Evolutionary conservation across 164 flowering plant species (phyloP).

Genomic region (Macadamia integrifolia): DNA sequence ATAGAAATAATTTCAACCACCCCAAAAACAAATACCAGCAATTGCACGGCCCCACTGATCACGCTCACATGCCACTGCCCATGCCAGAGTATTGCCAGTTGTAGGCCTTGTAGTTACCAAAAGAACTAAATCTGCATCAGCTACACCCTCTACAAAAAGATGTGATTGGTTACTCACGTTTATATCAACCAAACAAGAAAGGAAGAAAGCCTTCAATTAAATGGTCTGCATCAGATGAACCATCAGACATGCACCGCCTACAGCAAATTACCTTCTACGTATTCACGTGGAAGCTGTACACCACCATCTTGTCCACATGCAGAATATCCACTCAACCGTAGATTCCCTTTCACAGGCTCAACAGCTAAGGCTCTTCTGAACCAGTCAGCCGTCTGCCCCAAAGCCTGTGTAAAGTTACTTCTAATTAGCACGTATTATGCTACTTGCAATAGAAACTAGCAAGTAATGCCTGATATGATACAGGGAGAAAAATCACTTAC

Average conservation of each 20-base stretch:
- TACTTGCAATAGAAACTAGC: no score
- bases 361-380: constrained; percentile 89
- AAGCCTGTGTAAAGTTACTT: constrained; percentile 50
- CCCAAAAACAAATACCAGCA: constrained; percentile 54
- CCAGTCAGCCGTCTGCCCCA: constrained; percentile 95
- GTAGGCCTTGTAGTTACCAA: constrained; percentile 98
- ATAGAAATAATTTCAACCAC: neutral
- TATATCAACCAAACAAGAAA: neutral
- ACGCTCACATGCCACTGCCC: constrained; percentile 99
- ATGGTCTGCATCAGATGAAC: neutral
- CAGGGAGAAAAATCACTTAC: no score
- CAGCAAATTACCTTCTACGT: constrained; percentile 76
- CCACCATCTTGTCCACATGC: constrained; percentile 99
- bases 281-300: constrained; percentile 93
- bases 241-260: neutral
- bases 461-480: no score
- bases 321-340: constrained; percentile 96
- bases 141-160: constrained; percentile 73
- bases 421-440: constrained; percentile 3
- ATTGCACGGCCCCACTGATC: constrained; percentile 99
- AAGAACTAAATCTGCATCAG: constrained; percentile 90
- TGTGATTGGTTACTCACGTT: neutral
- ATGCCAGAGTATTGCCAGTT: constrained; percentile 98
- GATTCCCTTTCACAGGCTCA: constrained; percentile 92
- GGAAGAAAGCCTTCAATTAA: neutral